Evolutionary conservation across 306 rosid genomes (phyloP), one percentile per base, ranked within the genome.

Genomic region (Vigna radiata): DNA sequence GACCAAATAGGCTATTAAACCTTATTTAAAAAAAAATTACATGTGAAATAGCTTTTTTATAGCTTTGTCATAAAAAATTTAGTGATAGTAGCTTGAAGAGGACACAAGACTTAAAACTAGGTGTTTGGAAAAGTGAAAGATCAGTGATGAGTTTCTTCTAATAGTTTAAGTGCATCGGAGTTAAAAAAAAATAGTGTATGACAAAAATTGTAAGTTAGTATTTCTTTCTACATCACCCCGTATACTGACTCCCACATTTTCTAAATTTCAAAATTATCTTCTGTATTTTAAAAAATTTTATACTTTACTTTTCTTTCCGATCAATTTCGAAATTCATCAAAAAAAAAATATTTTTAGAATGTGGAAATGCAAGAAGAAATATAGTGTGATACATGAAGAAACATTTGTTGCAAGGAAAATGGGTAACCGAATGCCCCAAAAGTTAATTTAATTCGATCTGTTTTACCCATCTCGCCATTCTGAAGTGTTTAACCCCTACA

Each of bases 61-160:
- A 63, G 7, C 19, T 1, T 4, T 58, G 27, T 58, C 17, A 37
- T 43, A 31, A 37, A 19, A 52, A 46, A 54, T 60, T 29, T 14
- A 27, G 66, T 6, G 31, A 15, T 2, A 12, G 50, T 4, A 7
- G 71, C 53, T 50, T 33, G 10, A 50, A 19, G 19, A 63, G 11
- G 19, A 62, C 6, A 29, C n/a, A 65, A 43, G 2, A 46, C 25
- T 33, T 16, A 29, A 43, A 56, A 53, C 37, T 5, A 14, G 3
- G 27, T 33, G 15, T 18, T n/a, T 15, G 39, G 6, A 15, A n/a
- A 36, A 7, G 2, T 23, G 55, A 8, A 33, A 1, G 65, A 8
- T 6, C 21, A 7, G 27, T 44, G 72, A 18, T 61, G 79, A 75
- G 17, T 85, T 85, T 82, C 82, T 11, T 78, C 82, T 31, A 85